Evolutionary conservation across 208 protist genomes (phyloP), one percentile per base, ranked within the genome.

Genomic region (Leishmania braziliensis): DNA sequence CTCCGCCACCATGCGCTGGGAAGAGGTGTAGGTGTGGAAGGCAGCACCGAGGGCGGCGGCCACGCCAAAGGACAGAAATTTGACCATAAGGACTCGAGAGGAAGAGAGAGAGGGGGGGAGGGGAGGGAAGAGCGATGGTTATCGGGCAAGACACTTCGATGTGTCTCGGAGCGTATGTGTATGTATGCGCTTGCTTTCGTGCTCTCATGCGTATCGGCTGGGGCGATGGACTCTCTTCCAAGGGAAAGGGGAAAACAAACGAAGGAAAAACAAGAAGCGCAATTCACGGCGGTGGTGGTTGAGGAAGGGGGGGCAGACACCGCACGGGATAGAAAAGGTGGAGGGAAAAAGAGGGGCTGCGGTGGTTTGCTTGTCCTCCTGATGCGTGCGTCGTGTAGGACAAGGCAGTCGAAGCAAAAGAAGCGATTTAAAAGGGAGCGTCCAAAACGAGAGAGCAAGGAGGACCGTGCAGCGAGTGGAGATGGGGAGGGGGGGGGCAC

Each of bases 41-140:
- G 89, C 87, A 39, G 91, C 93, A 81, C 93, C 93, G 66, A 93
- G 71, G 39, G 89, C 85, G n/a, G 89, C 75, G 18, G 88, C 91
- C 4, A 85, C 89, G 62, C 84, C 86, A 78, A 96, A 92, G 3
- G 89, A 80, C 65, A 95, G 68, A 65, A 94, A 88, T 68, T 86
- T 88, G 43, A 75, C 78, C 89, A 92, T 92, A 14, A 29, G 5
- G 39, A 20, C 16, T 23, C 58, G n/a, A 16, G 23, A 10, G 23
- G 51, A 36, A 43, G 23, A 4, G 4, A 50, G 26, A 16, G n/a
- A 77, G 16, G 18, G 26, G 20, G 48, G 23, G 39, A 36, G 48
- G n/a, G 33, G 14, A 33, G 48, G 48, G 16, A 14, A 0, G 14
- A 5, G 48, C 48, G 20, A 65, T 51, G 65, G 33, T 26, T 36